phyloP scores from a whole-genome alignment of 116 monocot species.

The Cymodocea nodosa region DNA sequence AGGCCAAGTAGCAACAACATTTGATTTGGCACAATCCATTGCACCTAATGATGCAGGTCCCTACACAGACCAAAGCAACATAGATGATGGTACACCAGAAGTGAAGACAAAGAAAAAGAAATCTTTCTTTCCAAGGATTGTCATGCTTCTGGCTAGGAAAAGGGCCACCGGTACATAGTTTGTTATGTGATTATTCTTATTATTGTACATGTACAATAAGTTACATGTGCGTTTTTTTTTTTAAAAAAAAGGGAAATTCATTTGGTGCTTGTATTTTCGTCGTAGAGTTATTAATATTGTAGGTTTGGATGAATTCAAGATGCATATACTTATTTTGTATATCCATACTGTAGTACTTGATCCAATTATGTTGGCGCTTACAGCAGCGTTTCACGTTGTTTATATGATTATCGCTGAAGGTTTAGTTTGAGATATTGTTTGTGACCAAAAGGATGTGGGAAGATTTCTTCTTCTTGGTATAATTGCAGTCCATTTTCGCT shows the following conservation, averaged over 20 bases:
- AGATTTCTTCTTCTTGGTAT: too few relatives aligned
- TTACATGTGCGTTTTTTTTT: not conserved
- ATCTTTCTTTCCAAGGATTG: constrained; percentile 18
- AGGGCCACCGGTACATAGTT: constrained; percentile 4
- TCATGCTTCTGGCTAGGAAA: constrained; percentile 19
- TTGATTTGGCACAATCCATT: not conserved
- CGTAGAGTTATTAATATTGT: too few relatives aligned
- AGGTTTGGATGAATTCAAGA: not conserved
- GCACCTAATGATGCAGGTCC: not conserved
- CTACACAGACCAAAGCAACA: not conserved
- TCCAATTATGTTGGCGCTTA: not conserved
- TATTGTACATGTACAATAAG: constrained; percentile 2
- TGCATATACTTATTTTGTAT: not conserved
- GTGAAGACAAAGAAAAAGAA: constrained; percentile 17
- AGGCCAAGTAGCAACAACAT: constrained; percentile 1
- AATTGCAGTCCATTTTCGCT: too few relatives aligned
- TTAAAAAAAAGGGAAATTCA: not conserved
- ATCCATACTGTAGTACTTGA: not conserved
- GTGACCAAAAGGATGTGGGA: too few relatives aligned
- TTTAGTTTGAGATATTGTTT: too few relatives aligned
- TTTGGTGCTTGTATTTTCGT: not conserved
- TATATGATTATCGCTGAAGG: too few relatives aligned
- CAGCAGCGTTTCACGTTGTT: not conserved
- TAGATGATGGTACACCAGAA: not conserved
- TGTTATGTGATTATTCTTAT: too few relatives aligned